phyloP scores from a whole-genome alignment of 495 filamentous ascomycete genomes.

The Aspergillus steynii region DNA sequence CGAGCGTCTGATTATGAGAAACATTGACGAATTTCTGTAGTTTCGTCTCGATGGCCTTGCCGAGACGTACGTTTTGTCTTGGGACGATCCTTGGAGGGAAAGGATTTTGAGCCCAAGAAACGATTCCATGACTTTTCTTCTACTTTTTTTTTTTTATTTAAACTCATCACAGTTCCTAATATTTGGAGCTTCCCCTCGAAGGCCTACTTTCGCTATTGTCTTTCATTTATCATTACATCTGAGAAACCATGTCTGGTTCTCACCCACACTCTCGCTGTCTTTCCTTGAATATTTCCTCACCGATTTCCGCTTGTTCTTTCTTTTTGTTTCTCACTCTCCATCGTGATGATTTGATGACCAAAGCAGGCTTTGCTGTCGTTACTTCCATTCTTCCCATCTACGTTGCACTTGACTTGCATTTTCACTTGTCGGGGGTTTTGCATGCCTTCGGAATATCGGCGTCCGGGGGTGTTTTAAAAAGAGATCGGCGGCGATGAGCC shows the following conservation, averaged over 20 bases:
- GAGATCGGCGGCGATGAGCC: constrained; percentile 20
- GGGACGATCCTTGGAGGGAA: no score
- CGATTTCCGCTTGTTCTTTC: constrained; percentile 20
- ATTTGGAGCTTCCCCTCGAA: background rate
- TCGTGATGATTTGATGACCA: constrained; percentile 42
- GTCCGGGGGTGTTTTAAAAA: constrained; percentile 30
- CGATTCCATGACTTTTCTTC: constrained; percentile 37
- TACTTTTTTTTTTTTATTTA: constrained; percentile 20
- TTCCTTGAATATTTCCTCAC: constrained; percentile 12
- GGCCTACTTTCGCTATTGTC: background rate
- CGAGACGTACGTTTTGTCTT: constrained; percentile 7
- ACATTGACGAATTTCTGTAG: constrained; percentile 55
- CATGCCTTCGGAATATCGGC: constrained; percentile 27
- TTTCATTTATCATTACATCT: background rate
- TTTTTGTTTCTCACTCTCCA: constrained; percentile 20
- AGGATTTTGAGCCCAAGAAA: constrained; percentile 19
- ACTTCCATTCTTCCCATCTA: constrained; percentile 19
- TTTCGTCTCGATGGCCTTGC: constrained; percentile 14
- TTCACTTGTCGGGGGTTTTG: constrained; percentile 11
- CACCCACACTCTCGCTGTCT: background rate
- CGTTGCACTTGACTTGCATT: constrained; percentile 18
- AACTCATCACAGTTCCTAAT: no score
- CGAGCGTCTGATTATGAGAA: constrained; percentile 53
- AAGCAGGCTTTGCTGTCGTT: constrained; percentile 53
- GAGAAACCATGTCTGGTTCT: background rate